Percentiles rank a stretch among this genome's conserved stretches.
phyloP scores from a whole-genome alignment of 108 stramenopile species.

The Nannochloropsis gaditana region DNA sequence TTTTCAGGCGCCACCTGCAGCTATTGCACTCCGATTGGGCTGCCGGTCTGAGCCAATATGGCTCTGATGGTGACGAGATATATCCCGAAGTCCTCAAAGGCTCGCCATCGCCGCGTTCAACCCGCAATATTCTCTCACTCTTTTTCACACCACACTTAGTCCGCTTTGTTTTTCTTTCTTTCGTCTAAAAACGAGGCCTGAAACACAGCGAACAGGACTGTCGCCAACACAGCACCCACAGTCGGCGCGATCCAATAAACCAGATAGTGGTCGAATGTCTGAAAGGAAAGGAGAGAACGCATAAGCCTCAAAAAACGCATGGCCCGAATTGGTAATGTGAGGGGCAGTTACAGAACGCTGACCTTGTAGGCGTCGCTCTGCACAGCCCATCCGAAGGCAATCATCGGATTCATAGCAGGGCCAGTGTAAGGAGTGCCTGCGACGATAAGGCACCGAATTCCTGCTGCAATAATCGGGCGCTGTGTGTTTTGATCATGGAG shows the following conservation, averaged over 20 bases:
- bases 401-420: slow-evolving; percentile 51
- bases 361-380: slow-evolving; percentile 10
- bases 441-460: slow-evolving; percentile 35
- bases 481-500: slow-evolving; percentile 22
- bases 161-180: neutral
- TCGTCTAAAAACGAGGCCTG: slow-evolving; percentile 1
- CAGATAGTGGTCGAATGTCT: slow-evolving; percentile 33
- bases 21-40: too few relatives aligned
- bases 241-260: slow-evolving; percentile 42
- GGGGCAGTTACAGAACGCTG: neutral
- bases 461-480: slow-evolving; percentile 42
- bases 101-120: too few relatives aligned
- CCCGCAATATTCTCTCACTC: too few relatives aligned
- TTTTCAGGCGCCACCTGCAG: too few relatives aligned
- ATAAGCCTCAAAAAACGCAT: too few relatives aligned
- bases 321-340: too few relatives aligned
- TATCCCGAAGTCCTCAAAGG: too few relatives aligned
- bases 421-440: slow-evolving; percentile 31
- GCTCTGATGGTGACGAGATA: too few relatives aligned
- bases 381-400: slow-evolving; percentile 40
- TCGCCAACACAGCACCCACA: slow-evolving; percentile 38
- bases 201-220: slow-evolving; percentile 30
- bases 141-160: neutral
- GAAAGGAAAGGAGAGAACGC: neutral
- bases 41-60: too few relatives aligned